phyloP scores from a whole-genome alignment of 306 rosid species.

The Quercus engelmannii region DNA sequence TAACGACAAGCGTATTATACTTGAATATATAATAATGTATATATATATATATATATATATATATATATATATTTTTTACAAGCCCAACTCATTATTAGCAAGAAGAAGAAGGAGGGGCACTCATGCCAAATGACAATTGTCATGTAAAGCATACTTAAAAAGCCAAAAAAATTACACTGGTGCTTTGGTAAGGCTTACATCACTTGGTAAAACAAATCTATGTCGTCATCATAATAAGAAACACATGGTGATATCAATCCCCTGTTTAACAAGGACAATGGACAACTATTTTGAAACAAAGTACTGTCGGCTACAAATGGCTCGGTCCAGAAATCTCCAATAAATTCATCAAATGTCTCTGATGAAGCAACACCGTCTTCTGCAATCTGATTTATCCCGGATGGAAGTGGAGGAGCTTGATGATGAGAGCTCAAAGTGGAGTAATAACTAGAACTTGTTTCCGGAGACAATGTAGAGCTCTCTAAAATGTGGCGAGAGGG shows the following conservation, averaged over 20 bases:
- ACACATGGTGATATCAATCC: slow-evolving; percentile 2
- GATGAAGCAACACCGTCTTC: slow-evolving; percentile 15
- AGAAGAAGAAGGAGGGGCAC: no score
- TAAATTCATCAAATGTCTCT: slow-evolving; percentile 19
- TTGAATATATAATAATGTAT: no score
- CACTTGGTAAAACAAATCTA: slow-evolving; percentile 7
- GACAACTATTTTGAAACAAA: background rate
- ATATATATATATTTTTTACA: no score
- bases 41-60: no score
- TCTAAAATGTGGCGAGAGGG: slow-evolving; percentile 27
- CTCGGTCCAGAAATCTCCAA: slow-evolving; percentile 53
- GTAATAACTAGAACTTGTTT: slow-evolving; percentile 16
- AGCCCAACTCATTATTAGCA: no score
- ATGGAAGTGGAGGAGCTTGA: background rate
- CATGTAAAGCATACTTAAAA: no score
- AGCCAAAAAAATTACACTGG: no score
- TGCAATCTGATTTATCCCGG: background rate
- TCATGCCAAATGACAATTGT: no score
- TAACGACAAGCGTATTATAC: no score
- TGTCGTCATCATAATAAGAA: slow-evolving; percentile 18
- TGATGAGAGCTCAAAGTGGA: slow-evolving; percentile 14
- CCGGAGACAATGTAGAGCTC: slow-evolving; percentile 28
- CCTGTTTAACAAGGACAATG: background rate
- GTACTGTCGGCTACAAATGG: slow-evolving; percentile 47
- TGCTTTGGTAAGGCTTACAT: background rate